phyloP scores from a whole-genome alignment of 768 basidiomycete genomes.

The Jaapia argillacea region DNA sequence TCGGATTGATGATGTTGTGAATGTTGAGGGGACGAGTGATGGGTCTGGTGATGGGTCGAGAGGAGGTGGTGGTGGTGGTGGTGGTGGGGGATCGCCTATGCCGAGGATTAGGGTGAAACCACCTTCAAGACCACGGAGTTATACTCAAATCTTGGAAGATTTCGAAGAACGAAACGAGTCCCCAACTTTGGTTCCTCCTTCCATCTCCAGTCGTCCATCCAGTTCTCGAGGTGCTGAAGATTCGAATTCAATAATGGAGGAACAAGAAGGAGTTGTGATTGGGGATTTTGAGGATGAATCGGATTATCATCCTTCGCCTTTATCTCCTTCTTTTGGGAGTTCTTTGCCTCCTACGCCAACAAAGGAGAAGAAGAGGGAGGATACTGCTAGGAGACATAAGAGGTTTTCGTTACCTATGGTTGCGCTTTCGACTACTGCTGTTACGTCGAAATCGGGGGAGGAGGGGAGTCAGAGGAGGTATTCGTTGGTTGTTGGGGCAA shows the following conservation, averaged over 20 bases:
- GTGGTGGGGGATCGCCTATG: constrained; percentile 4
- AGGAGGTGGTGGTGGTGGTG: no score
- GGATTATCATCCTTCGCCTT: no score
- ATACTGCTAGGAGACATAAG: constrained; percentile 53
- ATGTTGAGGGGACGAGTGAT: constrained; percentile 1
- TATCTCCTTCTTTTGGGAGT: constrained; percentile 5
- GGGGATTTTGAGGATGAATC: background rate
- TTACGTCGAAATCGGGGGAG: constrained; percentile 45
- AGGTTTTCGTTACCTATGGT: constrained; percentile 74
- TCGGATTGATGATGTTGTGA: constrained; percentile 9
- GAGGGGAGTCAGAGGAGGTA: constrained; percentile 39
- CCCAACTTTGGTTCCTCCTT: no score
- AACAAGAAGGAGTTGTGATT: background rate
- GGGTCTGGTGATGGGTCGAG: no score
- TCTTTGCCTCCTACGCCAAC: constrained; percentile 13
- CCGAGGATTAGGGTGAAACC: constrained; percentile 19
- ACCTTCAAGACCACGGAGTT: constrained; percentile 44
- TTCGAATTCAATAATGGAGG: background rate
- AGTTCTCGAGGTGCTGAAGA: background rate
- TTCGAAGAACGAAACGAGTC: constrained; percentile 26
- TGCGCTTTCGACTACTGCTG: constrained; percentile 61
- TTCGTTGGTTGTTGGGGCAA: constrained; percentile 44
- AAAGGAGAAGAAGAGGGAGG: constrained; percentile 49
- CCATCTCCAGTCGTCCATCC: no score
- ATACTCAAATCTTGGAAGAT: constrained; percentile 57